Evolutionary conservation across 176 grass and related monocot species (phyloP).

Genomic region (Canna indica): DNA sequence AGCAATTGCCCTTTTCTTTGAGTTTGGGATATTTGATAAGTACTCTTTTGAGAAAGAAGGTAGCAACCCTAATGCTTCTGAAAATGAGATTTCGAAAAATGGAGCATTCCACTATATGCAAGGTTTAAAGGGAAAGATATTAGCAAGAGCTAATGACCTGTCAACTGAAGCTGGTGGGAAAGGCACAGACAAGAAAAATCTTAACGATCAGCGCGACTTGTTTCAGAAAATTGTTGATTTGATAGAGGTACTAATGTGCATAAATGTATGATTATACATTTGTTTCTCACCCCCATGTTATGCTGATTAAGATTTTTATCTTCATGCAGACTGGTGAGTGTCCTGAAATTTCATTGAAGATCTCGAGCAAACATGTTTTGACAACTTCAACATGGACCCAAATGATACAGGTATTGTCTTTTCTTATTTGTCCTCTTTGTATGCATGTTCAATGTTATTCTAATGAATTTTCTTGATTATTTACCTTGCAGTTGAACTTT

Average conservation of each 20-base stretch:
- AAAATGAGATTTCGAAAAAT: slow-evolving; percentile 38
- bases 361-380: slow-evolving; percentile 66
- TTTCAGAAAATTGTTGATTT: slow-evolving; percentile 86
- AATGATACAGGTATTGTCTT: slow-evolving; percentile 57
- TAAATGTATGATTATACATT: background rate
- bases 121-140: slow-evolving; percentile 82
- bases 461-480: background rate
- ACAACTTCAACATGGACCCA: slow-evolving; percentile 78
- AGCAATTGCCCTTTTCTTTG: slow-evolving; percentile 74
- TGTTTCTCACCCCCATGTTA: background rate
- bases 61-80: slow-evolving; percentile 23
- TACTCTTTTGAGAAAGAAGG: slow-evolving; percentile 37
- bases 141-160: slow-evolving; percentile 46
- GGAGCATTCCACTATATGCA: slow-evolving; percentile 68
- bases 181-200: slow-evolving; percentile 95
- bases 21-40: slow-evolving; percentile 65
- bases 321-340: slow-evolving; percentile 47
- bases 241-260: slow-evolving; percentile 42
- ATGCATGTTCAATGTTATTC: background rate
- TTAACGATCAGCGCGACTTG: slow-evolving; percentile 75
- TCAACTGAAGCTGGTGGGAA: slow-evolving; percentile 80
- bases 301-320: background rate
- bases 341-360: slow-evolving; percentile 67
- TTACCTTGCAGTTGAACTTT: slow-evolving; percentile 69
- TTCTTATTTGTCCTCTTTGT: background rate